These are phyloP conservation scores for Brasenia schreberi DNA, from an alignment of 164 flowering plant genomes.

Conservation along the genomic window DNA sequence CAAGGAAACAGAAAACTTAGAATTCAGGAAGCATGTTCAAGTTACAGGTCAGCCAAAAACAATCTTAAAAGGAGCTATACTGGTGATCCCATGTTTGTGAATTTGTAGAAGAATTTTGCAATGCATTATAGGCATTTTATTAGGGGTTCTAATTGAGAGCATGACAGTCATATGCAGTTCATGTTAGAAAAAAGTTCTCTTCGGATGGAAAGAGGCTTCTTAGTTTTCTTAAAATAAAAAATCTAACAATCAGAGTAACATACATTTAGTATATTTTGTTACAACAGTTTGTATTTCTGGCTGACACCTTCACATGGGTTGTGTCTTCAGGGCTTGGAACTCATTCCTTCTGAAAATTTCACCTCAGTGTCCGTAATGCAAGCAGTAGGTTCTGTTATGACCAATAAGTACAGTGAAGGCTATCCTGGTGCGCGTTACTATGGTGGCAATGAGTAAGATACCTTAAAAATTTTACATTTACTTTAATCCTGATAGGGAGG, in stretches of 20 bases:
- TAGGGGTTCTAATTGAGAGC: too few species aligned
- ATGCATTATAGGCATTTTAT: too few species aligned
- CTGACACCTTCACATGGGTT: not conserved
- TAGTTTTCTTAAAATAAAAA: not conserved
- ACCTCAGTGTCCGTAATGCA: constrained; percentile 96
- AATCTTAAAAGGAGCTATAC: too few species aligned
- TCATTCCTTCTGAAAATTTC: constrained; percentile 97
- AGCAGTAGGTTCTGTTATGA: constrained; percentile 99
- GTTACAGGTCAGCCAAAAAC: too few species aligned
- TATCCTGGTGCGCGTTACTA: constrained; percentile 99
- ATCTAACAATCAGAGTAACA: not conserved
- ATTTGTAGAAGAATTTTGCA: too few species aligned
- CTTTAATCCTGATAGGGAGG: too few species aligned
- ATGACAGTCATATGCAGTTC: not conserved
- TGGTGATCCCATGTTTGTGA: too few species aligned
- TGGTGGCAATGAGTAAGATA: constrained; percentile 95
- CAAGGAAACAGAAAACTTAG: too few species aligned
- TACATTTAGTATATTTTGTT: not conserved
- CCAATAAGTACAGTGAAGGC: constrained; percentile 99
- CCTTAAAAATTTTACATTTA: not conserved
- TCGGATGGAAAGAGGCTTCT: not conserved
- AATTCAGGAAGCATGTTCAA: too few species aligned
- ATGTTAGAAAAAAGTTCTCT: not conserved
- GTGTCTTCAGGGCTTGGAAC: constrained; percentile 66
- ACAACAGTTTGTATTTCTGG: not conserved